Conservation (phyloP, 2,329 filamentous ascomycete genomes). For the Ceratocystis alfenasii region DNA sequence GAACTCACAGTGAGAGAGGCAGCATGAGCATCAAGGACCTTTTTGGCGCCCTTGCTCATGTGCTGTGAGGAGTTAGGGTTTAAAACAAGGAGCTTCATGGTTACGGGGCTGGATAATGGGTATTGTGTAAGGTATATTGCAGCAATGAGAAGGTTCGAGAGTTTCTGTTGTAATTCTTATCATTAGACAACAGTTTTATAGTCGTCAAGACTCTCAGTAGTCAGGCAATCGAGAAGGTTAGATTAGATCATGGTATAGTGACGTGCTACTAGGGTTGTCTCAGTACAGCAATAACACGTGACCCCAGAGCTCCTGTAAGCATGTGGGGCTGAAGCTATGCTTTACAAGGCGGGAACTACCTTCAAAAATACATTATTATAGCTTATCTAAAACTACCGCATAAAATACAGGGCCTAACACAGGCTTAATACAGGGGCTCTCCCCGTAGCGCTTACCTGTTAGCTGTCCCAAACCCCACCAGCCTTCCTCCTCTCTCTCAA, state of each 20-base stretch:
- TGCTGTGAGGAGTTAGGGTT: constrained; percentile 65
- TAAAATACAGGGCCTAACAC: background rate
- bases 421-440: constrained; percentile 1
- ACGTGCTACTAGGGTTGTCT: no score
- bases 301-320: no score
- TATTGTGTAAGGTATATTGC: background rate
- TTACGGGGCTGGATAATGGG: background rate
- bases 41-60: constrained; percentile 58
- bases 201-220: constrained; percentile 11
- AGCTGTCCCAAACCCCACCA: constrained; percentile 9
- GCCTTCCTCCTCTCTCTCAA: background rate
- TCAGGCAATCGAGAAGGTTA: background rate
- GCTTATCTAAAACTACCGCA: background rate
- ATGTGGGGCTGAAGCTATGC: background rate
- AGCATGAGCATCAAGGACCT: constrained; percentile 24
- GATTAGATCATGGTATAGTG: no score
- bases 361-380: background rate
- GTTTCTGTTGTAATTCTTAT: background rate
- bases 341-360: background rate
- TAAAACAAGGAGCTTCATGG: constrained; percentile 50
- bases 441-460: background rate
- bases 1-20: background rate
- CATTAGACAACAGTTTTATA: no score
- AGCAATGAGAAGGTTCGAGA: no score
- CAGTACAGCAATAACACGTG: no score